Evolutionary conservation across 2,329 filamentous ascomycete species (phyloP).

Genomic region (Trichoderma cornu-damae): DNA sequence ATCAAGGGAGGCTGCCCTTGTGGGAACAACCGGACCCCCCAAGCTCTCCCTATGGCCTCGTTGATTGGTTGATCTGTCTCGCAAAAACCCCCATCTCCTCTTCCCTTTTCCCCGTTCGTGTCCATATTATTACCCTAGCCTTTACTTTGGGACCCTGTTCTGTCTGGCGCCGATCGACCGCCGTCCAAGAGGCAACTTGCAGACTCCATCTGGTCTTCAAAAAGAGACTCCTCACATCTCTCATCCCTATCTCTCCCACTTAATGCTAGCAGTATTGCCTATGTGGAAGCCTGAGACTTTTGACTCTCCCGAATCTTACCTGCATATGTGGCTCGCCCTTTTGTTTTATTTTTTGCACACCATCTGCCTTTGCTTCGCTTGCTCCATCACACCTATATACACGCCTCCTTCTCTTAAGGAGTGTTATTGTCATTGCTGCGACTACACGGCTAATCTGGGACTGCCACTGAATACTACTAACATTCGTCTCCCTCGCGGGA

Average conservation of each 20-base stretch:
- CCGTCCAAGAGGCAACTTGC: conserved; percentile 27
- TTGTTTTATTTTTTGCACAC: too few relatives aligned
- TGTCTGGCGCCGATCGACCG: conserved; percentile 18
- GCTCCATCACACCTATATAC: neutral
- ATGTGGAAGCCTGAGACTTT: conserved; percentile 28
- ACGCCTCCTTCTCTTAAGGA: neutral
- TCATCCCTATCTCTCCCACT: conserved; percentile 24
- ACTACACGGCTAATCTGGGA: neutral
- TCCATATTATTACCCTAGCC: conserved; percentile 14
- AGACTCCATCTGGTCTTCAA: conserved; percentile 31
- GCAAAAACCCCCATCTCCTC: neutral
- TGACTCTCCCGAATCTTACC: conserved; percentile 28
- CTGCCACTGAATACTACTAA: conserved; percentile 19
- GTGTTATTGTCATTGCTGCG: neutral
- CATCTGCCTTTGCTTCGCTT: neutral
- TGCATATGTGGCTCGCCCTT: conserved; percentile 24
- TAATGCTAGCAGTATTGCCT: conserved; percentile 20
- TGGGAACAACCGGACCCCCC: conserved; percentile 10
- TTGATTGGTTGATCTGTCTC: conserved; percentile 10
- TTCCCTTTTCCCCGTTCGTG: conserved; percentile 13
- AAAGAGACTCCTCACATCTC: conserved; percentile 33
- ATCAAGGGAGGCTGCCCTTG: conserved; percentile 20
- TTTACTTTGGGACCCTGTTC: conserved; percentile 1
- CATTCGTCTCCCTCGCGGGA: conserved; percentile 24
- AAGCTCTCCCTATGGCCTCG: neutral